Evolutionary conservation across 2,329 filamentous ascomycete species (phyloP), one percentile per base, ranked within the genome.

Genomic region (Xylaria sp.): DNA sequence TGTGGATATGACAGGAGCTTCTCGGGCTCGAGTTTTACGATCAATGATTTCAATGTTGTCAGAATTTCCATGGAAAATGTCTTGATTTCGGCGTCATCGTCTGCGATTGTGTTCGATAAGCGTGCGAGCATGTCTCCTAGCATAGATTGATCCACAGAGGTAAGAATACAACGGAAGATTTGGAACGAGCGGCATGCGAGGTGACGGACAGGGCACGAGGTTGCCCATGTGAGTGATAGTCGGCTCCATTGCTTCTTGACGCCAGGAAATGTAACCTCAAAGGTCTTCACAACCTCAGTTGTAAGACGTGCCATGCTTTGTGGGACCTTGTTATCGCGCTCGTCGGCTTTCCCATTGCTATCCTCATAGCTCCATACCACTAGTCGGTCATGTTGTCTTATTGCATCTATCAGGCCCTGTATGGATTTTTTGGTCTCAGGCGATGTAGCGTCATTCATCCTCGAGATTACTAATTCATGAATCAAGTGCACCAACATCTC

Each of bases 401-500:
- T 92, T 17, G 89, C 88, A 72, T 97, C 94, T 49, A 97, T 92
- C 64, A 98, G 88, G 67, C 93, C 89, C 79, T 99, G 95, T 56
- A 97, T 94, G 0, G 89, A 87, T 70, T 89, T 86, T 76, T 93
- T 93, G 60, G 89, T 89, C 2, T 83, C 81, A 1, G 80, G 78
- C 5, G 89, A 88, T 20, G 85, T 86, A 6, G 90, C 86, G 57
- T 93, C 89, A 65, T 97, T 92, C 67, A 97, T 90, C 53, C 83
- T 86, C 0, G 89, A 89, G 33, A 97, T 94, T 44, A 99, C 93
- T 6, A 98, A 85, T 79, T 98, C 96, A 75, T 99, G 96, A 56
- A 99, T 97, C 20, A 99, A 86, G 82, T 99, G 96, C 1, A 99
- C 94, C 17, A 99, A 87, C 94, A 99, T 97, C 80, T 99, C 96